These are phyloP conservation scores for Pleurotus eryngii DNA, from an alignment of 768 basidiomycete genomes.

Conservation along the genomic window DNA sequence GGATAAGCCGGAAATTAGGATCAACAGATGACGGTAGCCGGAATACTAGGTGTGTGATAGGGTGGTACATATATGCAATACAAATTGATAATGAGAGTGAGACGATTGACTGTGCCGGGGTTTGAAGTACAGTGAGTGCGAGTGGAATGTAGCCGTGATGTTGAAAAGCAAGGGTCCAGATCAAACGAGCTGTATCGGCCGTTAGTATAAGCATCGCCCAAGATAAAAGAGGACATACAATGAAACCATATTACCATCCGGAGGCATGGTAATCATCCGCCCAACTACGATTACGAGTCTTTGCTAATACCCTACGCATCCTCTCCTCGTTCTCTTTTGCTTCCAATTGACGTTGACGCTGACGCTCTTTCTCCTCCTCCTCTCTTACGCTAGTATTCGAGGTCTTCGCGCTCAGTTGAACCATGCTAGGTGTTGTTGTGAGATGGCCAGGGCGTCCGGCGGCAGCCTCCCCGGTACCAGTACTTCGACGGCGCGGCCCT, in stretches of 20 bases:
- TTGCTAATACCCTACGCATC: constrained; percentile 43
- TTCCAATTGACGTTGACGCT: constrained; percentile 15
- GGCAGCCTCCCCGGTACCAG: constrained; percentile 18
- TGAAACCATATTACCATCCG: constrained; percentile 50
- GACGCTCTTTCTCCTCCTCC: constrained; percentile 10
- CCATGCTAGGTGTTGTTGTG: constrained; percentile 34
- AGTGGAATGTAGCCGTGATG: neutral
- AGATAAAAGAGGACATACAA: too few relatives aligned
- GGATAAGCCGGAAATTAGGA: too few relatives aligned
- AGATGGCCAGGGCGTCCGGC: constrained; percentile 25
- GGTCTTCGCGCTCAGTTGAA: constrained; percentile 37
- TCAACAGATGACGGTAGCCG: too few relatives aligned
- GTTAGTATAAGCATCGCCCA: neutral
- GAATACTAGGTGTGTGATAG: too few relatives aligned
- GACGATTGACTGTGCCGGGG: constrained; percentile 3
- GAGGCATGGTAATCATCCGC: constrained; percentile 62
- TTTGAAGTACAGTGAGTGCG: neutral
- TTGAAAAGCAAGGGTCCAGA: neutral
- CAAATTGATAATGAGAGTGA: neutral
- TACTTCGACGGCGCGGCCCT: constrained; percentile 26
- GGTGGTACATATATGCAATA: constrained; percentile 1
- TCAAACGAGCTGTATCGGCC: neutral
- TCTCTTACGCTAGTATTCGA: neutral
- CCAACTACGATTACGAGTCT: constrained; percentile 70
- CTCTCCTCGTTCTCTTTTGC: constrained; percentile 38